Base-by-base conservation (phyloP, 139 green algal genomes). In the Mychonastes homosphaera region DNA sequence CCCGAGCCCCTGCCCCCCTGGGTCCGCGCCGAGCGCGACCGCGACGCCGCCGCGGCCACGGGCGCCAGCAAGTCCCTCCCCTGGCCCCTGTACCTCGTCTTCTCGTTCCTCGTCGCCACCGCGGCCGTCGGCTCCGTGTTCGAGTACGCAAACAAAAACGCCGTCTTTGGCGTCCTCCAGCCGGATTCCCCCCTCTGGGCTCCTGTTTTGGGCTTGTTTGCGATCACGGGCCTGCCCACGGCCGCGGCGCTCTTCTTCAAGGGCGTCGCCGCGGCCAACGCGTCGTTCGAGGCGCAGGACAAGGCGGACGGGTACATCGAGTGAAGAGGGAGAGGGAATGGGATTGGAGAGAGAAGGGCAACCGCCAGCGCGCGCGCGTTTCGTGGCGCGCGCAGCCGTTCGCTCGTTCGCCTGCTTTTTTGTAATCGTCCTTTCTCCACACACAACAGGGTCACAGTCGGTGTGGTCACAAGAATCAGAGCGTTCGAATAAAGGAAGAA, bases 131-230 rank as follows among this genome's bases (percentile, higher is more conserved):
- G 77, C 18, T 75, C 72, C 16, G 13, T 85, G n/a, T 85, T 83
- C 58, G 78, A 85, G 58, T 81, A 72, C 40, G 15, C 64, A 16
- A 66, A 77, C 48, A 33, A 53, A 16, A 83, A 85, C 56, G n/a
- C 78, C 3, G 40, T 85, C 19, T 83, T 83, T 68, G 78, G 78
- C 16, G 65, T 85, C 0, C 56, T 85, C 3, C 63, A 67, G 26
- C 75, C 75, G 4, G 79, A 87, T 41, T 84, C 44, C 47, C 77
- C 80, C 1, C 53, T 89, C 9, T 95, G 79, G 72, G 51, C 67
- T 1, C 84, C 84, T n/a, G 78, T 95, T 26, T 63, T 94, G 5
- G 70, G 79, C 19, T 62, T 84, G 24, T 87, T 95, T 74, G 81
- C 71, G 0, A 29, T 91, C 38, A 90, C 83, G n/a, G 86, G 86